These are phyloP conservation scores for Acorus gramineus DNA, from an alignment of 106 monocot species.

Conservation along the genomic window DNA sequence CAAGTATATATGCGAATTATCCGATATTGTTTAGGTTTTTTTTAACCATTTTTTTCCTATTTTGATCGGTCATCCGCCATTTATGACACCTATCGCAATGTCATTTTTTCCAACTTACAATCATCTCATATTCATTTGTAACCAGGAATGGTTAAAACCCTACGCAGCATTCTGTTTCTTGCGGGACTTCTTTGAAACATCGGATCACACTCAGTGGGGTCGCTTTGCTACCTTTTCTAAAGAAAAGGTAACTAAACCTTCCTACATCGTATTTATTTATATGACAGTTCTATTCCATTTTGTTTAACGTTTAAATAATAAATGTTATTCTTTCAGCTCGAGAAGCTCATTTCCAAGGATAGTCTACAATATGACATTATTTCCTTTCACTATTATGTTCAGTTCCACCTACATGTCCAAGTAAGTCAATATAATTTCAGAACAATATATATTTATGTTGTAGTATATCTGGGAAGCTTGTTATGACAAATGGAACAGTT, in stretches of 20 bases:
- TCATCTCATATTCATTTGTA: not conserved
- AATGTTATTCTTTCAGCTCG: conserved; percentile 43
- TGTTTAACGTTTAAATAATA: not conserved
- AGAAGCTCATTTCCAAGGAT: conserved; percentile 70
- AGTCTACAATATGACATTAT: conserved; percentile 73
- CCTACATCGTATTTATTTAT: no score
- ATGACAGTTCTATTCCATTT: not conserved
- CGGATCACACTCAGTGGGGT: conserved; percentile 94
- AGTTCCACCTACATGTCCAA: conserved; percentile 86
- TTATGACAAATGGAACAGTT: conserved; percentile 21
- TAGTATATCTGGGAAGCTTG: no score
- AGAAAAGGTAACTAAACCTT: conserved; percentile 42
- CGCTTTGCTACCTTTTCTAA: conserved; percentile 62
- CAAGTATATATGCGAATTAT: no score
- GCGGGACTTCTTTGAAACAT: conserved; percentile 91
- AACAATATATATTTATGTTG: no score
- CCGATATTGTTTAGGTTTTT: no score
- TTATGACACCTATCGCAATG: no score
- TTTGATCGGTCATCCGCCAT: no score
- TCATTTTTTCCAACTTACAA: conserved; percentile 2
- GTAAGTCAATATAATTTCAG: conserved; percentile 20
- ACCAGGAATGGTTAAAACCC: conserved; percentile 89
- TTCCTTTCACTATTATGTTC: conserved; percentile 83
- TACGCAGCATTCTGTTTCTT: conserved; percentile 89
- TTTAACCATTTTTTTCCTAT: no score